Percentiles rank a stretch among this genome's conserved stretches.
These are phyloP conservation scores for Spathaspora boniae DNA, from an alignment of 805 yeast genomes.

Conservation along the genomic window DNA sequence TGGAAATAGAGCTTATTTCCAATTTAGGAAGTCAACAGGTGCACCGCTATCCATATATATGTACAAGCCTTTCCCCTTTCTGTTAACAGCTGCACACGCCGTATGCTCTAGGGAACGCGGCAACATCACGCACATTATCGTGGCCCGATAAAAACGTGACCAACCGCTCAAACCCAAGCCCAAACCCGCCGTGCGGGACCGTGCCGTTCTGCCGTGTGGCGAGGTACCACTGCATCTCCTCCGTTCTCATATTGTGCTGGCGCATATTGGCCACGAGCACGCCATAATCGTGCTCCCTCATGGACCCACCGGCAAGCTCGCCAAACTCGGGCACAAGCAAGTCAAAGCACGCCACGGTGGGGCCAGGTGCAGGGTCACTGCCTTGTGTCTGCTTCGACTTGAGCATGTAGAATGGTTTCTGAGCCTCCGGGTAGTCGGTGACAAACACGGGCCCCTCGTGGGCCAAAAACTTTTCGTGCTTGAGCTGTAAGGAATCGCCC, in stretches of 20 bases:
- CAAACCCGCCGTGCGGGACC: conserved; percentile 96
- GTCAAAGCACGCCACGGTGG: conserved; percentile 88
- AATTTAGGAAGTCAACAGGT: too few species aligned
- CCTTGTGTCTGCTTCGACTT: conserved; percentile 33
- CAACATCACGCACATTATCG: conserved; percentile 81
- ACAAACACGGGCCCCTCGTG: conserved; percentile 80
- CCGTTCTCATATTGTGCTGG: conserved; percentile 52
- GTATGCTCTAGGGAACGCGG: conserved; percentile 80
- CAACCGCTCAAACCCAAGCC: conserved; percentile 89
- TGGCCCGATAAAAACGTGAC: conserved; percentile 68
- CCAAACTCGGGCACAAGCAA: conserved; percentile 88
- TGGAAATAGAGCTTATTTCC: too few species aligned
- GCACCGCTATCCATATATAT: background rate
- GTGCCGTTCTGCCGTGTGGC: conserved; percentile 72
- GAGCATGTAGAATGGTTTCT: conserved; percentile 94
- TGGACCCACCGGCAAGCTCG: conserved; percentile 90
- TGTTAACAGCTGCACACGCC: conserved; percentile 30
- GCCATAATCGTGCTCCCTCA: conserved; percentile 71
- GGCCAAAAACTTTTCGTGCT: conserved; percentile 90
- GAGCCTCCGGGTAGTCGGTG: conserved; percentile 74
- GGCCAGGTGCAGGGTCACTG: conserved; percentile 25
- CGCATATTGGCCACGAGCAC: conserved; percentile 48
- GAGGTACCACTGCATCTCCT: conserved; percentile 75
- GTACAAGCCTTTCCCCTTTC: background rate
- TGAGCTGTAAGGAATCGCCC: conserved; percentile 76